Evolutionary conservation across 805 yeast species (phyloP).

Genomic region (Ogataea siamensis): DNA sequence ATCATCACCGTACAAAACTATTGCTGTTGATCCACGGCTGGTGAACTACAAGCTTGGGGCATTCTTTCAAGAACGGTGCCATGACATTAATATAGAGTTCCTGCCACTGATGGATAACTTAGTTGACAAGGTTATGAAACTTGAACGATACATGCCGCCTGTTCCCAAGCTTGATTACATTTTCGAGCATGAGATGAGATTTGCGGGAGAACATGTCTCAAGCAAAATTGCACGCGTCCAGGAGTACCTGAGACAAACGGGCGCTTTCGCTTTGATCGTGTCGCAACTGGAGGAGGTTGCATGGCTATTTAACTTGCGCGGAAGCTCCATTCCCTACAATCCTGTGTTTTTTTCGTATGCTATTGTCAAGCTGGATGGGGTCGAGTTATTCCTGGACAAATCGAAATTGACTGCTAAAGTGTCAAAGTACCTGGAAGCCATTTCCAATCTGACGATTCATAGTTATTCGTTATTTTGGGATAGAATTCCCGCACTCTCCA

Average conservation of each 20-base stretch:
- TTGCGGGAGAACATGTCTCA: conserved; percentile 40
- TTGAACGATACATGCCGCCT: conserved; percentile 22
- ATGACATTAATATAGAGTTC: conserved; percentile 41
- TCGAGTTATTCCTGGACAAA: conserved; percentile 41
- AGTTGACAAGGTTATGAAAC: conserved; percentile 71
- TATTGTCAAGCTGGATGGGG: conserved; percentile 39
- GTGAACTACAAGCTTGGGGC: conserved; percentile 52
- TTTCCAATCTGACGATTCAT: conserved; percentile 38
- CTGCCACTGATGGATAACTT: conserved; percentile 60
- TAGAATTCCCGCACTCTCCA: conserved; percentile 40
- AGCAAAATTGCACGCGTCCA: conserved; percentile 38
- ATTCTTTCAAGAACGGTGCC: conserved; percentile 35
- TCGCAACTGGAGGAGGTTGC: conserved; percentile 49
- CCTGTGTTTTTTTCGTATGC: conserved; percentile 83
- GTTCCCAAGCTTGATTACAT: conserved; percentile 28
- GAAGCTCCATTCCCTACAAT: conserved; percentile 71
- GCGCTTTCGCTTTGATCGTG: conserved; percentile 51
- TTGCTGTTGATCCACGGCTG: conserved; percentile 83
- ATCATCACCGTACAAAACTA: conserved; percentile 45
- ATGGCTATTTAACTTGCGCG: conserved; percentile 52
- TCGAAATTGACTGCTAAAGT: conserved; percentile 36
- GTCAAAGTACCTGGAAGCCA: conserved; percentile 19
- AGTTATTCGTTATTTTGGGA: conserved; percentile 59
- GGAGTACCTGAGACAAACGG: conserved; percentile 26
- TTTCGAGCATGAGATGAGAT: conserved; percentile 38